Evolutionary conservation across 2,329 filamentous ascomycete genomes (phyloP).

Genomic region (Exophiala spinifera): DNA sequence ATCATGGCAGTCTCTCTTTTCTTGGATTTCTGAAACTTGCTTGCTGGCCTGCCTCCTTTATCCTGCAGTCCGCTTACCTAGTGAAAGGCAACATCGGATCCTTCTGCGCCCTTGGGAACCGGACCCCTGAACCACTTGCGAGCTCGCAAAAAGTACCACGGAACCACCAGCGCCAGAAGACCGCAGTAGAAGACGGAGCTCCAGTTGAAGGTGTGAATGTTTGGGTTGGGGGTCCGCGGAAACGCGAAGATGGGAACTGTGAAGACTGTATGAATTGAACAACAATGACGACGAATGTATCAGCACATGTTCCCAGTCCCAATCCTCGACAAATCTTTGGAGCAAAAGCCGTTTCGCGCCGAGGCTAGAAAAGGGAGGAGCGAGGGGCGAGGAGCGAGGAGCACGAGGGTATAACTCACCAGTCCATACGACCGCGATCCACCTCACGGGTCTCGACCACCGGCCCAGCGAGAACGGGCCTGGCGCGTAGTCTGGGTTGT

Average conservation of each 20-base stretch:
- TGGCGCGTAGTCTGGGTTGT: constrained; percentile 2
- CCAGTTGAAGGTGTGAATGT: constrained; percentile 2
- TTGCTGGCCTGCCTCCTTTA: too few species aligned
- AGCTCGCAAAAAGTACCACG: constrained; percentile 5
- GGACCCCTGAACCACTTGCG: constrained; percentile 4
- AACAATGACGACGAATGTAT: too few species aligned
- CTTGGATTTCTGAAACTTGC: too few species aligned
- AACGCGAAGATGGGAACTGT: constrained; percentile 2
- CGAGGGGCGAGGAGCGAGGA: too few species aligned
- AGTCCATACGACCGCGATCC: not conserved
- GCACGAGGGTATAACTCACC: too few species aligned
- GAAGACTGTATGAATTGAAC: constrained; percentile 5
- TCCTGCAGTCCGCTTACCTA: too few species aligned
- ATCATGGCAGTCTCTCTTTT: too few species aligned
- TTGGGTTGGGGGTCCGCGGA: not conserved
- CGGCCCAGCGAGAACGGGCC: constrained; percentile 2
- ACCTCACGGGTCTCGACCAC: not conserved
- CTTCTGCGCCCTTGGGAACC: not conserved
- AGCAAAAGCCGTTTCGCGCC: too few species aligned
- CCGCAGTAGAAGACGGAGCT: constrained; percentile 2
- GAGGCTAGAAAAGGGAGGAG: not conserved
- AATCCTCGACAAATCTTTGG: too few species aligned
- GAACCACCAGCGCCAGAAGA: not conserved
- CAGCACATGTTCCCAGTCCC: too few species aligned
- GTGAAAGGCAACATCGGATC: too few species aligned